Percentiles rank a stretch among this genome's conserved stretches.
Evolutionary conservation across 345 rosid genomes (phyloP).

Genomic region (Jatropha curcas): DNA sequence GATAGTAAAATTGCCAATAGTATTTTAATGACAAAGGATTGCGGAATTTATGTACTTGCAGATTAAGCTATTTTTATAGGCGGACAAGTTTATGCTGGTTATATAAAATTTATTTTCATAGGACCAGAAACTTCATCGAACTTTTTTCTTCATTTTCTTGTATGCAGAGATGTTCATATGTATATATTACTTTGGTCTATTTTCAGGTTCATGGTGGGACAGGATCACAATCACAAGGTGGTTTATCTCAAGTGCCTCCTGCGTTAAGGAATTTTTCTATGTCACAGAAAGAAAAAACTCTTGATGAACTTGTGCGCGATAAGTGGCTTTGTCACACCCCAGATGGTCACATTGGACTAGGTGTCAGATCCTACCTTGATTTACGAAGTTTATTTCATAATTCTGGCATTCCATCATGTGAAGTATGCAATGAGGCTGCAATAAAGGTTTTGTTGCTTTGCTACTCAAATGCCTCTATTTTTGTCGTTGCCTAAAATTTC

Average conservation of each 20-base stretch:
- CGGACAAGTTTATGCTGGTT: neutral
- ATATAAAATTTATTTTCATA: neutral
- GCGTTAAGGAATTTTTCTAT: conserved; percentile 78
- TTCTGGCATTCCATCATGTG: conserved; percentile 70
- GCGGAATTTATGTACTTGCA: neutral
- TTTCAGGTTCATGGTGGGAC: conserved; percentile 44
- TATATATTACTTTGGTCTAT: conserved; percentile 7
- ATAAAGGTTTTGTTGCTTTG: conserved; percentile 57
- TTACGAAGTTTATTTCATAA: conserved; percentile 78
- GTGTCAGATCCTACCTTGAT: conserved; percentile 80
- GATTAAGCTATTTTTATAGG: neutral
- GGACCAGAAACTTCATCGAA: neutral
- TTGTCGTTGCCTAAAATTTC: neutral
- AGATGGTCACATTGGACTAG: conserved; percentile 73
- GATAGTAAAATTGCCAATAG: neutral
- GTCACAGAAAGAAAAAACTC: conserved; percentile 81
- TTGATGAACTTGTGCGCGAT: conserved; percentile 66
- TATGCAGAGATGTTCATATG: neutral
- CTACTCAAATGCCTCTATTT: neutral
- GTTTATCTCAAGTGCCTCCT: conserved; percentile 49
- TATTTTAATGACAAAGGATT: neutral
- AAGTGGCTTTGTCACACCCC: conserved; percentile 66
- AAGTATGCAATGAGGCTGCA: conserved; percentile 90
- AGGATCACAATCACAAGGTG: conserved; percentile 43
- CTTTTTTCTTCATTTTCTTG: neutral